Percentiles rank a stretch among this genome's conserved stretches.
These are phyloP conservation scores for Tetracladium marchalianum DNA, from an alignment of 495 filamentous ascomycete species.

Conservation along the genomic window DNA sequence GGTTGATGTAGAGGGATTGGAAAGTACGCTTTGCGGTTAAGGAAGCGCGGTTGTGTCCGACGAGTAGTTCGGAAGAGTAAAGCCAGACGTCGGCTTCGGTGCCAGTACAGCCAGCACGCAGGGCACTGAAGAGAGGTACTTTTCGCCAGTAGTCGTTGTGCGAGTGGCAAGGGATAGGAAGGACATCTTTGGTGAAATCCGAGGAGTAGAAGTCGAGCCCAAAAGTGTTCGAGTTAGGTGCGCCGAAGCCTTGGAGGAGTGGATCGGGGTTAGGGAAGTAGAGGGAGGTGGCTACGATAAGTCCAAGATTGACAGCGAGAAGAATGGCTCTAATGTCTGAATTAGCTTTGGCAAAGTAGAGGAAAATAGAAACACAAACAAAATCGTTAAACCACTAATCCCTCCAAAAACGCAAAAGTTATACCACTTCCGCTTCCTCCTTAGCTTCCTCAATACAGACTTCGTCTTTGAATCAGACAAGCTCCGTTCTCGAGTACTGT, in stretches of 20 bases:
- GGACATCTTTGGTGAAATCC: slow-evolving; percentile 59
- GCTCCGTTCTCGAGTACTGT: background rate
- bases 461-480: background rate
- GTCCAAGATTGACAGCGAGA: slow-evolving; percentile 36
- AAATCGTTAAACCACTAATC: slow-evolving; percentile 22
- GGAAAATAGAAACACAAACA: slow-evolving; percentile 19
- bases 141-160: slow-evolving; percentile 90
- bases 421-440: slow-evolving; percentile 11
- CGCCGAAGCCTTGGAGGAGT: slow-evolving; percentile 43
- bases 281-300: slow-evolving; percentile 39
- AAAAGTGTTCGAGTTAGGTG: slow-evolving; percentile 34
- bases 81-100: slow-evolving; percentile 90
- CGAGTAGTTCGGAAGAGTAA: slow-evolving; percentile 52
- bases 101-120: slow-evolving; percentile 57
- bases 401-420: slow-evolving; percentile 20
- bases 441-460: background rate
- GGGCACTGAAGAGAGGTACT: slow-evolving; percentile 56
- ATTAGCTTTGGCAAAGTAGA: background rate
- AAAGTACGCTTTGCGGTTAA: slow-evolving; percentile 49
- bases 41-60: slow-evolving; percentile 47
- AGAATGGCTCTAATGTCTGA: slow-evolving; percentile 19
- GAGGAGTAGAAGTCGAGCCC: slow-evolving; percentile 57
- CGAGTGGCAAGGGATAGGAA: slow-evolving; percentile 61
- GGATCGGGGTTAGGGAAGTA: slow-evolving; percentile 48
- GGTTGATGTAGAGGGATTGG: slow-evolving; percentile 52